Percentiles rank a stretch among this genome's conserved stretches.
Evolutionary conservation across 345 rosid species (phyloP).

Genomic region (Linum lewisii): DNA sequence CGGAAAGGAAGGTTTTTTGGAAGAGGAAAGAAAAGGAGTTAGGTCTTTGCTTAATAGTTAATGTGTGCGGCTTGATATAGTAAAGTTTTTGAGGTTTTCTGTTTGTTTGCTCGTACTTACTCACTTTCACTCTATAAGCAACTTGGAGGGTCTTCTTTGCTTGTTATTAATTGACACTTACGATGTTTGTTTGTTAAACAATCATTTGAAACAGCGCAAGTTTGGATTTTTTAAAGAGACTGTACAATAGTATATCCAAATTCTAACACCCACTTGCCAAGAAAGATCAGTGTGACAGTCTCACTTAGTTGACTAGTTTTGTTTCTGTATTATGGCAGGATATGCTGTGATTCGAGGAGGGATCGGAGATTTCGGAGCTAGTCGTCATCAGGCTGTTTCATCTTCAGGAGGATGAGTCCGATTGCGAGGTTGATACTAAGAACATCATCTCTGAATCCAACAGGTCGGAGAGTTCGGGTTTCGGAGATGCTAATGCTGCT

Average conservation of each 20-base stretch:
- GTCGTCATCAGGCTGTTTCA: constrained; percentile 31
- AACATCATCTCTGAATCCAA: constrained; percentile 22
- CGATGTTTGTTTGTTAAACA: constrained; percentile 8
- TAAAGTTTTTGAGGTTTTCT: background rate
- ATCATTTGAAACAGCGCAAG: constrained; percentile 5
- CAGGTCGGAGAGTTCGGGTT: constrained; percentile 21
- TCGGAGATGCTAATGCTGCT: constrained; percentile 21
- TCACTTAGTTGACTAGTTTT: background rate
- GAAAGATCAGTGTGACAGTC: background rate
- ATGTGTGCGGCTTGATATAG: background rate
- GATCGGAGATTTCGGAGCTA: constrained; percentile 46
- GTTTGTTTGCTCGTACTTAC: too few relatives aligned
- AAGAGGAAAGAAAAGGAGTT: background rate
- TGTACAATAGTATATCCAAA: constrained; percentile 6
- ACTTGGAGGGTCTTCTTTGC: constrained; percentile 7
- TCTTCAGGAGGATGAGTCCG: constrained; percentile 36
- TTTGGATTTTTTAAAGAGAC: constrained; percentile 4
- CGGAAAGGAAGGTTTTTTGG: constrained; percentile 16
- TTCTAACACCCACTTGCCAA: constrained; percentile 6
- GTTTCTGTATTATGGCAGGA: constrained; percentile 26
- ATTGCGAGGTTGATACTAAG: constrained; percentile 37
- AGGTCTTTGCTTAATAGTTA: background rate
- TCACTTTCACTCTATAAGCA: too few relatives aligned
- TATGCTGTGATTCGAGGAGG: constrained; percentile 51
- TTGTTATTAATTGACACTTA: constrained; percentile 9